Evolutionary conservation across 2,329 filamentous ascomycete genomes (phyloP).

Genomic region (Clonostachys chloroleuca): DNA sequence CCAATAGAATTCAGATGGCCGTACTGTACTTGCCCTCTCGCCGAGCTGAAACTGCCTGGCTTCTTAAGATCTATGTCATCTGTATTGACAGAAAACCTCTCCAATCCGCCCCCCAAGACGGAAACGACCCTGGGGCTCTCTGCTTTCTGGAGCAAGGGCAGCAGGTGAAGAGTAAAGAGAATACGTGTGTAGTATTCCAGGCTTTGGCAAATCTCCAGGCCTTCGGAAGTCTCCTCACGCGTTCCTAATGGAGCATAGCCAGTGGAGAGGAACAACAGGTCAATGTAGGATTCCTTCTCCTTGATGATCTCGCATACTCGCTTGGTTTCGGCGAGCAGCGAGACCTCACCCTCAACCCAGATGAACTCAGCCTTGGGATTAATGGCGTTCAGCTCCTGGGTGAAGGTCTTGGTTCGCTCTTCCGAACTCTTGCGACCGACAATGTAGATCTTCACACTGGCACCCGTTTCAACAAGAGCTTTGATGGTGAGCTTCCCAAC

Average conservation of each 20-base stretch:
- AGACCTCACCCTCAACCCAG: conserved; percentile 34
- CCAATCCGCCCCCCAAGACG: conserved; percentile 12
- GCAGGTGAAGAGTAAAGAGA: conserved; percentile 29
- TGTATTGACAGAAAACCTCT: conserved; percentile 7
- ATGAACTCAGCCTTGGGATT: conserved; percentile 34
- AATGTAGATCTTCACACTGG: conserved; percentile 31
- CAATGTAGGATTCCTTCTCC: conserved; percentile 26
- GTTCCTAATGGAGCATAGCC: conserved; percentile 35
- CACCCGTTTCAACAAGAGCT: conserved; percentile 25
- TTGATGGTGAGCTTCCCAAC: conserved; percentile 34
- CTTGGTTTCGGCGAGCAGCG: conserved; percentile 35
- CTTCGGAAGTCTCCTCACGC: conserved; percentile 31
- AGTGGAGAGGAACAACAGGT: conserved; percentile 36
- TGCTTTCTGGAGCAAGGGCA: conserved; percentile 26
- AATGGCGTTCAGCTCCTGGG: conserved; percentile 23
- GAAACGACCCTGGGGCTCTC: conserved; percentile 16
- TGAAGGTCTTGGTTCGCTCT: conserved; percentile 19
- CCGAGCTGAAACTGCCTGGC: conserved; percentile 13
- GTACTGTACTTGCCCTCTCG: conserved; percentile 19
- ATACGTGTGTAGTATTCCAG: conserved; percentile 38
- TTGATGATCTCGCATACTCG: conserved; percentile 30
- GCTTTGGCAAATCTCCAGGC: conserved; percentile 30
- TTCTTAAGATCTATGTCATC: conserved; percentile 19
- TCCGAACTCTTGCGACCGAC: conserved; percentile 32
- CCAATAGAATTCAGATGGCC: conserved; percentile 12